phyloP scores from a whole-genome alignment of 192 early-diverging fungal species.

The Thamnidium elegans region DNA sequence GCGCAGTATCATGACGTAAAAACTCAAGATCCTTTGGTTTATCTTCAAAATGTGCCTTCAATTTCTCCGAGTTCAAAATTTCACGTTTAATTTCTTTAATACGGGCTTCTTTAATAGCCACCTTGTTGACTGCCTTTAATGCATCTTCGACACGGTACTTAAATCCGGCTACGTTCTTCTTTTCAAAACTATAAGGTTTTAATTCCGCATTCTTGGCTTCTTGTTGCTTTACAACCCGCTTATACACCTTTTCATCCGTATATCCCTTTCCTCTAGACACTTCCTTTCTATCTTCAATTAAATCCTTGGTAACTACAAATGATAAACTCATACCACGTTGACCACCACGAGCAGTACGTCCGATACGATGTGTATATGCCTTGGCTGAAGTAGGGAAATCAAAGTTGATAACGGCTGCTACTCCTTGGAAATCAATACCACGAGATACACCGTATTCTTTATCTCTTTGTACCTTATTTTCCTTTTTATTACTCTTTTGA shows the following conservation, averaged over 20 bases:
- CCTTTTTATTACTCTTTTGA: constrained; percentile 46
- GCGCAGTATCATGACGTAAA: constrained; percentile 85
- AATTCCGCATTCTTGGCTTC: constrained; percentile 47
- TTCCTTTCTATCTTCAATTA: constrained; percentile 27
- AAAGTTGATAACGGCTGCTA: constrained; percentile 94
- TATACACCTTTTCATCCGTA: constrained; percentile 69
- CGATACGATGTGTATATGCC: constrained; percentile 91
- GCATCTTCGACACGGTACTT: constrained; percentile 88
- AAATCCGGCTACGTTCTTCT: constrained; percentile 88
- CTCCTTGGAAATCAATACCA: constrained; percentile 94
- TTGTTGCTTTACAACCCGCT: constrained; percentile 73
- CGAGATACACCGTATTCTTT: constrained; percentile 94
- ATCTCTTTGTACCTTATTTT: constrained; percentile 56
- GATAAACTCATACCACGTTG: constrained; percentile 85
- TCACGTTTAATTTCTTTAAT: constrained; percentile 94
- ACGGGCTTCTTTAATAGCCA: constrained; percentile 83
- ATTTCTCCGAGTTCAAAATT: constrained; percentile 92
- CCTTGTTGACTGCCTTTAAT: constrained; percentile 69
- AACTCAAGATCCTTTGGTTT: constrained; percentile 91
- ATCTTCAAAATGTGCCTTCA: constrained; percentile 96
- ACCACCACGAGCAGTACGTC: constrained; percentile 92
- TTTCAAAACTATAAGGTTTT: constrained; percentile 83
- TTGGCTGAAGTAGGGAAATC: constrained; percentile 86
- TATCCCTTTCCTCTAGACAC: constrained; percentile 32
- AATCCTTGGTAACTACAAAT: constrained; percentile 69